Evolutionary conservation across 129 eudicot genomes (phyloP), one percentile per base, ranked within the genome.

Genomic region (Deinandra increscens): DNA sequence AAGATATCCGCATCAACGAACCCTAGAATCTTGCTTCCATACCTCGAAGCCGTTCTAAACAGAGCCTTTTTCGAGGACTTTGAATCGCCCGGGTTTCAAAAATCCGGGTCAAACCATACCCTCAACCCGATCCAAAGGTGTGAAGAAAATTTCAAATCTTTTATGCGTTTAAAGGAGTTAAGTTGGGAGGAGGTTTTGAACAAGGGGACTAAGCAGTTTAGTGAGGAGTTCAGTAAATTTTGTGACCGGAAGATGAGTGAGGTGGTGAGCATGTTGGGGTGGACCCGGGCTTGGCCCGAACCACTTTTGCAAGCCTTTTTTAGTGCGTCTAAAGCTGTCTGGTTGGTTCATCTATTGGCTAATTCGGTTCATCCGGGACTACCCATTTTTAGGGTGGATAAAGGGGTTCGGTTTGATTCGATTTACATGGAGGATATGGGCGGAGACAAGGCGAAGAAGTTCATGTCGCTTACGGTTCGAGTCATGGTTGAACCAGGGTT

Each of bases 391-490:
- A 76, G 99, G 77, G 97, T 93, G 70, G 99, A 87, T 7, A 87
- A 80, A 55, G 87, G 87, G 62, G 75, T 70, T 9, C 46, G 75
- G 62, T 93, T 89, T n/a, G 97, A 89, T 60, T 70, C 93, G 9
- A 53, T 89, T 66, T 93, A 93, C 79, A 93, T 93, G 99, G 99
- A 93, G 80, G 99, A 89, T 50, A 89, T 89, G 97, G 83, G 95
- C 8, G 95, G 79, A 1, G 99, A 93, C 34, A 85, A 80, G 78
- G 88, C 90, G 0, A 79, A 66, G 72, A 87, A 69, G 71, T 77
- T 89, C 66, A 75, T 79, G 46, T 90, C 93, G 0, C 34, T 82
- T 26, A 71, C 68, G 82, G 92, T 93, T 67, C 75, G 92, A 49
- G 79, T 93, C 80, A 93, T 93, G 99, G 95, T 93, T 7, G 79